Evolutionary conservation across 805 yeast species (phyloP).

Genomic region (Sugiyamaella floridensis): DNA sequence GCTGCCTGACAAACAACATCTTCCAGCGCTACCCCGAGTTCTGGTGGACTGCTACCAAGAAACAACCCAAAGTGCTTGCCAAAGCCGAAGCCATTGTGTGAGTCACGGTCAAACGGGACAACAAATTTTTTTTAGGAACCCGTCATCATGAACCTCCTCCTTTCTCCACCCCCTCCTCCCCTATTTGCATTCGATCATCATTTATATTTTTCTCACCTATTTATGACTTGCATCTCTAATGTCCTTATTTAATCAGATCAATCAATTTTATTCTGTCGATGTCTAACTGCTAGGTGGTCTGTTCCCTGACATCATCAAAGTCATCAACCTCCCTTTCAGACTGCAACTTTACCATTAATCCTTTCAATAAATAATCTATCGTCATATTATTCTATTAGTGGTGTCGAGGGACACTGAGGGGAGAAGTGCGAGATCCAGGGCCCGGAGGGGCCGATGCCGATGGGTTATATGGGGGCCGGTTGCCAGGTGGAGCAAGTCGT

Average conservation of each 20-base stretch:
- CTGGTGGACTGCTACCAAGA: constrained; percentile 47
- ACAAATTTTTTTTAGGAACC: too few species aligned
- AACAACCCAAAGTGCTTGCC: not conserved
- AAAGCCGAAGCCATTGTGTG: not conserved
- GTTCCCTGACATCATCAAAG: too few species aligned
- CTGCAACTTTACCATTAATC: not conserved
- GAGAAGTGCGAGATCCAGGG: constrained; percentile 1
- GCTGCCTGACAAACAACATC: constrained; percentile 49
- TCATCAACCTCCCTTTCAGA: too few species aligned
- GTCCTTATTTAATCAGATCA: too few species aligned
- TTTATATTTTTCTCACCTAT: too few species aligned
- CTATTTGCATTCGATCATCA: too few species aligned
- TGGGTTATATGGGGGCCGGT: not conserved
- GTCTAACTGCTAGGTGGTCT: too few species aligned
- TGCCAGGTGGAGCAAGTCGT: not conserved
- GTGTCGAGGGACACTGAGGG: constrained; percentile 1
- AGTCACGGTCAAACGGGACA: not conserved
- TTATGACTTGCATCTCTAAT: too few species aligned
- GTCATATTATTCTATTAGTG: not conserved
- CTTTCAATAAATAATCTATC: not conserved
- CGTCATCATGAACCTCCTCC: too few species aligned
- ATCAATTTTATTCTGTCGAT: too few species aligned
- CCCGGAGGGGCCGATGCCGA: not conserved
- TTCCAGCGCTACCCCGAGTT: constrained; percentile 47
- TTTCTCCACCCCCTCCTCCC: too few species aligned